phyloP scores from a whole-genome alignment of 805 yeast genomes.

The Monosporozyma servazzii region DNA sequence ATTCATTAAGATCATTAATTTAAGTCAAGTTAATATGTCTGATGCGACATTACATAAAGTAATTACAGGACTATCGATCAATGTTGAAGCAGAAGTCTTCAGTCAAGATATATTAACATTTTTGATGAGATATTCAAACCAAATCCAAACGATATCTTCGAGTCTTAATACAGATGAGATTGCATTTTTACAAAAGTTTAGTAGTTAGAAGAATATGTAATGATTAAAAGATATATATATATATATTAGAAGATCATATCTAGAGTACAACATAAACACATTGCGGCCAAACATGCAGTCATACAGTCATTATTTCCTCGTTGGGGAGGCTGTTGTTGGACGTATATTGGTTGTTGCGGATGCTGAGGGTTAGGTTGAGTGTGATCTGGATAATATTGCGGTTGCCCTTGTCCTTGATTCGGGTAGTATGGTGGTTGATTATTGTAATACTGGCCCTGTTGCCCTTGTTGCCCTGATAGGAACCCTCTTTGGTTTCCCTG shows the following conservation, averaged over 20 bases:
- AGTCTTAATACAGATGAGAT: slow-evolving; percentile 17
- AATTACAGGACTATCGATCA: slow-evolving; percentile 20
- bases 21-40: slow-evolving; percentile 15
- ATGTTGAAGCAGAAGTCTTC: slow-evolving; percentile 25
- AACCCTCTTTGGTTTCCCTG: slow-evolving; percentile 9
- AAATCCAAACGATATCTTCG: slow-evolving; percentile 13
- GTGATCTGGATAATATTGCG: slow-evolving; percentile 35
- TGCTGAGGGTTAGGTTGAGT: slow-evolving; percentile 37
- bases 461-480: slow-evolving; percentile 8
- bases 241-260: slow-evolving; percentile 37
- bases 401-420: slow-evolving; percentile 28
- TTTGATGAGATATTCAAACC: slow-evolving; percentile 16
- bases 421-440: slow-evolving; percentile 32
- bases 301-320: slow-evolving; percentile 36
- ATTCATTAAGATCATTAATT: slow-evolving; percentile 55
- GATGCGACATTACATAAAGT: slow-evolving; percentile 18
- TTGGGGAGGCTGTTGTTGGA: slow-evolving; percentile 39
- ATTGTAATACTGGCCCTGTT: slow-evolving; percentile 9
- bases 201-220: slow-evolving; percentile 1
- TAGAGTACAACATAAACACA: slow-evolving; percentile 48
- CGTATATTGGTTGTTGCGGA: slow-evolving; percentile 43
- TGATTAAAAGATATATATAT: not conserved
- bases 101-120: slow-evolving; percentile 24
- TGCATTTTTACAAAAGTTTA: slow-evolving; percentile 22
- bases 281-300: slow-evolving; percentile 44